Evolutionary conservation across 2,329 filamentous ascomycete species (phyloP).

Genomic region (Beauveria caledonica): DNA sequence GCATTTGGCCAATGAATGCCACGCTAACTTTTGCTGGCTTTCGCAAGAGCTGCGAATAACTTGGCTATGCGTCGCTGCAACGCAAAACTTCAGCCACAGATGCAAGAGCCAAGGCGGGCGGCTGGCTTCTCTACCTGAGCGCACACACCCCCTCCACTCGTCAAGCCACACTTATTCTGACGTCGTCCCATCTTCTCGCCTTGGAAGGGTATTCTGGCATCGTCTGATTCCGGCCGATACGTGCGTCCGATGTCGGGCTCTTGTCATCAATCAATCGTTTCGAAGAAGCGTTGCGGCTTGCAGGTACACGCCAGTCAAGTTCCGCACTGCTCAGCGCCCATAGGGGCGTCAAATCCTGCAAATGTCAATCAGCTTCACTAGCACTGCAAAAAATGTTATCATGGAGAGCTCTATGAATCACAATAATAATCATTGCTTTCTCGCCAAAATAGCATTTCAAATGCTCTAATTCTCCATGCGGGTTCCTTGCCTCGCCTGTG

Average conservation of each 20-base stretch:
- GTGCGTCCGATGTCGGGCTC: background rate
- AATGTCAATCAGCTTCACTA: background rate
- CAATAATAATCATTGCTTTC: background rate
- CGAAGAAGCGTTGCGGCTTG: background rate
- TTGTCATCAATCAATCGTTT: background rate
- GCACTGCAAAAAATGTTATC: background rate
- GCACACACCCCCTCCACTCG: background rate
- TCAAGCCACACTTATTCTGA: constrained; percentile 9
- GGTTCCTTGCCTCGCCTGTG: background rate
- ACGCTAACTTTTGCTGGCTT: background rate
- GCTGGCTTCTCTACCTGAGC: background rate
- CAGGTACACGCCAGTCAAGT: background rate
- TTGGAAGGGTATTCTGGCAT: background rate
- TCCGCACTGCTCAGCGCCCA: background rate
- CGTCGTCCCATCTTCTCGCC: constrained; percentile 6
- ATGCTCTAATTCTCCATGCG: background rate
- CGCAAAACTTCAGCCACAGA: background rate
- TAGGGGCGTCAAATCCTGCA: background rate
- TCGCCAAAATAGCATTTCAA: background rate
- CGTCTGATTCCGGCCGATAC: background rate
- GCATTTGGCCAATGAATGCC: background rate
- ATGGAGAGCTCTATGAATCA: background rate
- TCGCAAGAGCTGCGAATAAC: too few species aligned
- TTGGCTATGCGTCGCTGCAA: background rate
- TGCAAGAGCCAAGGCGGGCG: background rate